These are phyloP conservation scores for Fonsecaea erecta DNA, from an alignment of 2,329 filamentous ascomycete genomes.

Conservation along the genomic window DNA sequence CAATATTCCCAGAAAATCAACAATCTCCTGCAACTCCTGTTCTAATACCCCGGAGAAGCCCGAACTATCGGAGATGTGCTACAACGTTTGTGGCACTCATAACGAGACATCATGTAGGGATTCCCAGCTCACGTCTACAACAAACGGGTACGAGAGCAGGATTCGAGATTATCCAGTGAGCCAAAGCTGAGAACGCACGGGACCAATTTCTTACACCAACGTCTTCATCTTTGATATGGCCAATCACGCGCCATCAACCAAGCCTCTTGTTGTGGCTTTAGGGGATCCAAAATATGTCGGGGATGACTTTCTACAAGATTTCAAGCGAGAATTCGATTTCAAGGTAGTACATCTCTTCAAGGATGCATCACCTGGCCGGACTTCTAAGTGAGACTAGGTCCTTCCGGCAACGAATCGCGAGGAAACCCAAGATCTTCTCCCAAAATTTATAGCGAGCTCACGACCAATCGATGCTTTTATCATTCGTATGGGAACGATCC, in stretches of 20 bases:
- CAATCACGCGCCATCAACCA: constrained; percentile 28
- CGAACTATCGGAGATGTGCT: constrained; percentile 4
- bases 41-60: background rate
- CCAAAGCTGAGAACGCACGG: background rate
- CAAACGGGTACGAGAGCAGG: background rate
- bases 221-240: background rate
- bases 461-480: constrained; percentile 55
- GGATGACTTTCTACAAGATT: constrained; percentile 48
- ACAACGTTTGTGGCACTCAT: background rate
- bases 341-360: constrained; percentile 27
- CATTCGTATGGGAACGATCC: constrained; percentile 55
- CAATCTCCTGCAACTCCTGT: too few relatives aligned
- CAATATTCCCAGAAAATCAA: background rate
- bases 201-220: too few relatives aligned
- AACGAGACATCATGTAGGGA: background rate
- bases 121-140: background rate
- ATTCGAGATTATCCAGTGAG: background rate
- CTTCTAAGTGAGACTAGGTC: constrained; percentile 27
- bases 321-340: constrained; percentile 25
- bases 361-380: background rate
- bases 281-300: constrained; percentile 48
- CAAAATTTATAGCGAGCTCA: constrained; percentile 31
- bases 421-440: constrained; percentile 46
- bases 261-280: constrained; percentile 51
- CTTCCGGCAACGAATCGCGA: constrained; percentile 46